These are phyloP conservation scores for Cylindricascospora bacillispora DNA, from an alignment of 1,139 yeast species.

Conservation along the genomic window DNA sequence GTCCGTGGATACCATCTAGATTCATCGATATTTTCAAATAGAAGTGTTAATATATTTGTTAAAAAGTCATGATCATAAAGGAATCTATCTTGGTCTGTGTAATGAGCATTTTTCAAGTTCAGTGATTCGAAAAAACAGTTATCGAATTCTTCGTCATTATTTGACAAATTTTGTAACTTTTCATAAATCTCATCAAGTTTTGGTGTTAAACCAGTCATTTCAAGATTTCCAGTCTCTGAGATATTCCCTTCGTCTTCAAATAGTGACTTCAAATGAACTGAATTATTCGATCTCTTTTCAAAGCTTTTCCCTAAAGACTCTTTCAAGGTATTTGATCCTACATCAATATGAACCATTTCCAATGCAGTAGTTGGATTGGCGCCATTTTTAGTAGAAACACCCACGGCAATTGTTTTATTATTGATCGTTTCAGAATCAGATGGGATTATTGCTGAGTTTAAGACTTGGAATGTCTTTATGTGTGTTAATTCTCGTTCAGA, in stretches of 20 bases:
- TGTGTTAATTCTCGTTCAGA: conserved; percentile 23
- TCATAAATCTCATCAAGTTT: conserved; percentile 20
- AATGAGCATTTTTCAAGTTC: conserved; percentile 31
- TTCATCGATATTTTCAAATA: conserved; percentile 26
- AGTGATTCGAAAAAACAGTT: conserved; percentile 22
- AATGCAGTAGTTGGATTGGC: conserved; percentile 21
- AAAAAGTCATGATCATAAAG: conserved; percentile 49
- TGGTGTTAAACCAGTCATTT: conserved; percentile 7
- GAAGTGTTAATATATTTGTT: conserved; percentile 33
- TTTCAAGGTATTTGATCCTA: conserved; percentile 57
- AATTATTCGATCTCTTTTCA: conserved; percentile 7
- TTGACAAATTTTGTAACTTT: conserved; percentile 10
- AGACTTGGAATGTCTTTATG: conserved; percentile 23
- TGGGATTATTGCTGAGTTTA: conserved; percentile 17
- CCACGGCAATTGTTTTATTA: conserved; percentile 20
- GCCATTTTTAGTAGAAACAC: conserved; percentile 22
- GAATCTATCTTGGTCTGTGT: conserved; percentile 54
- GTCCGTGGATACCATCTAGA: conserved; percentile 38
- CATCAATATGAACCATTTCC: conserved; percentile 38
- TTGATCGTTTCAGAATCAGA: conserved; percentile 6
- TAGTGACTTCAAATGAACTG: conserved; percentile 14
- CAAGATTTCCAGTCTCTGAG: conserved; percentile 3
- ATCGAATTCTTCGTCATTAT: conserved; percentile 18
- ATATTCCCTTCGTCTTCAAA: conserved; percentile 9
- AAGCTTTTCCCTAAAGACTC: conserved; percentile 65